Evolutionary conservation across 2,329 filamentous ascomycete genomes (phyloP).

Genomic region (Neonectria punicea): DNA sequence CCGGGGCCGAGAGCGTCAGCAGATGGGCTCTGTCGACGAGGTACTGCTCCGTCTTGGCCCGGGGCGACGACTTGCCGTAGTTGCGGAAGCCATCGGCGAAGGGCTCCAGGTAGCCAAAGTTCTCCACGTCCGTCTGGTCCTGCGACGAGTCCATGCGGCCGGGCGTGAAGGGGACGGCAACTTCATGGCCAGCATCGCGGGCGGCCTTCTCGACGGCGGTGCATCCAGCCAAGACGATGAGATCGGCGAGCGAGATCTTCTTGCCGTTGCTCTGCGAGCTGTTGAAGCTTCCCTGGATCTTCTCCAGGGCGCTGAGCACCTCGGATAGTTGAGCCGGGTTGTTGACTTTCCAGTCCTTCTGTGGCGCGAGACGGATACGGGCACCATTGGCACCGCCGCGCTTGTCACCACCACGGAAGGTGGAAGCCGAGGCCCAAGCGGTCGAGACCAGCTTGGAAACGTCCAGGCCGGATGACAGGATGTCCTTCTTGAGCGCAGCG

Average conservation of each 20-base stretch:
- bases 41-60: slow-evolving; percentile 73
- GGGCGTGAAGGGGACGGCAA: slow-evolving; percentile 74
- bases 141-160: slow-evolving; percentile 77
- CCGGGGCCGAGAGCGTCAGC: slow-evolving; percentile 75
- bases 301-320: slow-evolving; percentile 70
- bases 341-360: slow-evolving; percentile 80
- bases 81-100: slow-evolving; percentile 80
- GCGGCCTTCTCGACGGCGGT: slow-evolving; percentile 81
- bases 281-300: slow-evolving; percentile 75
- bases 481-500: slow-evolving; percentile 72
- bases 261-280: slow-evolving; percentile 60
- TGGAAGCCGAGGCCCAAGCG: slow-evolving; percentile 77
- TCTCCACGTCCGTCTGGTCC: slow-evolving; percentile 76
- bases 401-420: slow-evolving; percentile 81
- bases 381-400: slow-evolving; percentile 84
- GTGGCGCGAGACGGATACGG: slow-evolving; percentile 78
- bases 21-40: slow-evolving; percentile 78
- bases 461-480: slow-evolving; percentile 70
- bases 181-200: slow-evolving; percentile 55
- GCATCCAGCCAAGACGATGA: slow-evolving; percentile 78
- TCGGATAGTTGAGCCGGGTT: slow-evolving; percentile 73
- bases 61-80: slow-evolving; percentile 71
- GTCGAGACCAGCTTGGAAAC: slow-evolving; percentile 70
- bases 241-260: slow-evolving; percentile 79
- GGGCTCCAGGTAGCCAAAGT: slow-evolving; percentile 74